Evolutionary conservation across 148 eudicot genomes (phyloP).

Genomic region (Cornus kousa): DNA sequence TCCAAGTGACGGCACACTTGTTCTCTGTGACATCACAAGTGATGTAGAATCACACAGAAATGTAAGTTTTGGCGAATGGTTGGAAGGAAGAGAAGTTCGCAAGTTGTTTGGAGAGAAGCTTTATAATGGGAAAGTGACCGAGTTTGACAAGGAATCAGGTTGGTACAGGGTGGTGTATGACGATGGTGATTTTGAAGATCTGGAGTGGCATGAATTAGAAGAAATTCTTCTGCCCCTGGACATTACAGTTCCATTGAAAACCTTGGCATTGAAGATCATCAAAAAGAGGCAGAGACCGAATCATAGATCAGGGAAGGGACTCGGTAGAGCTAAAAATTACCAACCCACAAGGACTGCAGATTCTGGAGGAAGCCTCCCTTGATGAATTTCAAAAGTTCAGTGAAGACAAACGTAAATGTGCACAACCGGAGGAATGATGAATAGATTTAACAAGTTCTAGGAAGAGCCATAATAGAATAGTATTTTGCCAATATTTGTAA

Average conservation of each 20-base stretch:
- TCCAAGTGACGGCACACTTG: constrained; percentile 14
- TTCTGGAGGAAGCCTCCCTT: not conserved
- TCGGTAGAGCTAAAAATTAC: constrained; percentile 5
- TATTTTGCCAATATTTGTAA: too few species aligned
- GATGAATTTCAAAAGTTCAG: not conserved
- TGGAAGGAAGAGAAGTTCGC: constrained; percentile 65
- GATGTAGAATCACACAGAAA: constrained; percentile 23
- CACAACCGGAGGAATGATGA: too few species aligned
- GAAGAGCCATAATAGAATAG: too few species aligned
- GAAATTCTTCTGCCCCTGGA: constrained; percentile 67
- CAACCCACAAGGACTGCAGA: not conserved
- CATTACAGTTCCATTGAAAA: constrained; percentile 58
- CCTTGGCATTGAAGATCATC: constrained; percentile 54
- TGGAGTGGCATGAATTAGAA: constrained; percentile 73
- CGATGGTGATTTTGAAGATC: constrained; percentile 88
- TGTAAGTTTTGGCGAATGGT: constrained; percentile 62
- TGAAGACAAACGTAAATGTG: too few species aligned
- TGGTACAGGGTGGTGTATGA: constrained; percentile 79
- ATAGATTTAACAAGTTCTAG: too few species aligned
- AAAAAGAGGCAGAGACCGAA: constrained; percentile 37
- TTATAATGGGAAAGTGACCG: constrained; percentile 54
- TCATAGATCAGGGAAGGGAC: constrained; percentile 21
- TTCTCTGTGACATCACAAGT: constrained; percentile 15
- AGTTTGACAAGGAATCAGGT: constrained; percentile 58
- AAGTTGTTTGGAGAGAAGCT: constrained; percentile 51